Base-by-base conservation (phyloP, 1,139 yeast genomes). In the Wickerhamomyces sp. region DNA sequence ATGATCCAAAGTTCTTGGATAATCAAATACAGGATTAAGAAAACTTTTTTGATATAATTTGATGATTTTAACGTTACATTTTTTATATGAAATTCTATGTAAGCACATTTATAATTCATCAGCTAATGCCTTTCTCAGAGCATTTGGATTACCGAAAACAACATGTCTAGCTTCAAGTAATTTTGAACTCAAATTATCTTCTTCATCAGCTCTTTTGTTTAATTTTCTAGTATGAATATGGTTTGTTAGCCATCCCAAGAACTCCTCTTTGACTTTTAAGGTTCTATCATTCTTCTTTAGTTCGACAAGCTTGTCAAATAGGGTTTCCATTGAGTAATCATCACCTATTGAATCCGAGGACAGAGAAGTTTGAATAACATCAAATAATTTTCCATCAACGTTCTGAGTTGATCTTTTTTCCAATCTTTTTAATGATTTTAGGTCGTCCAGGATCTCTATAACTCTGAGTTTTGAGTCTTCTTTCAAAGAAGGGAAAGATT, bases 1-100 rank as follows among this genome's bases (percentile, higher is more conserved):
- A 83, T 52, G 94, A 94, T 61, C 97, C 97, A 1, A 78, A 78
- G 46, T 93, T 89, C 60, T 66, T 93, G 43, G 88, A 87, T 51
- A 70, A 68, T 41, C 60, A 41, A 15, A 46, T 45, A 11, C 10
- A 15, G 15, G 10, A 6, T 7, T 23, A 10, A 27, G 37, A 18
- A n/a, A 27, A 6, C 26, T 37, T n/a, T 30, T 7, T 15, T 11
- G 34, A 27, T 29, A 27, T n/a, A 33, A 18, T 51, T 11, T 26
- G 29, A 26, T 32, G 40, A 39, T 10, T 18, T 27, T 33, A 27
- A 35, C 15, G 31, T 27, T 30, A 15, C 14, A 31, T 23, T 13
- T 7, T 9, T 18, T 18, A 18, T 18, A 18, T 18, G 23, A 18
- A 18, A 18, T 18, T 18, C 23, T 18, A 18, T 18, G 23, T 18